These are phyloP conservation scores for Phytophthora capsici DNA, from an alignment of 352 stramenopile species.

Conservation along the genomic window DNA sequence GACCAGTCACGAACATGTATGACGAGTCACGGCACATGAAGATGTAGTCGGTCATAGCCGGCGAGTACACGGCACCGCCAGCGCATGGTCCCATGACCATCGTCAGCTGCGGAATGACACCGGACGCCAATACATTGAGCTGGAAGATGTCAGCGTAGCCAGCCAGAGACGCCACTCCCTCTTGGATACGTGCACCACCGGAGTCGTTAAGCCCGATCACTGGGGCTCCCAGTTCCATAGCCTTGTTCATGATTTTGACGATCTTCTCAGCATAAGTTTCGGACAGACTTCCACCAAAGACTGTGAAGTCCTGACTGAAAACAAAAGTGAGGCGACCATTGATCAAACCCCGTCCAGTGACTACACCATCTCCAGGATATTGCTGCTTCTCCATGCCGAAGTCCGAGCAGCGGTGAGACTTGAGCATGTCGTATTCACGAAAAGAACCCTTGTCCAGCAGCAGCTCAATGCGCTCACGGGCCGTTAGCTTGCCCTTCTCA, in stretches of 20 bases:
- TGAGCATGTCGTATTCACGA: slow-evolving; percentile 96
- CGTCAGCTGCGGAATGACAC: slow-evolving; percentile 96
- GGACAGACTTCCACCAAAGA: slow-evolving; percentile 96
- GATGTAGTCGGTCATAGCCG: slow-evolving; percentile 99
- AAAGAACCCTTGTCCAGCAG: slow-evolving; percentile 97
- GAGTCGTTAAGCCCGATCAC: slow-evolving; percentile 99
- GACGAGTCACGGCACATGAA: slow-evolving; percentile 98
- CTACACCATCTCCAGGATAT: slow-evolving; percentile 95
- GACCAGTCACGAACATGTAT: slow-evolving; percentile 99
- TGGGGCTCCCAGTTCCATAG: slow-evolving; percentile 93
- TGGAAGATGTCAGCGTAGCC: slow-evolving; percentile 99
- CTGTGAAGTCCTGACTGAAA: slow-evolving; percentile 98
- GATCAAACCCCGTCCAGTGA: slow-evolving; percentile 95
- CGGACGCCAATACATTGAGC: slow-evolving; percentile 95
- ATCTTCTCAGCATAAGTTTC: slow-evolving; percentile 99
- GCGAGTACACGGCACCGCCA: slow-evolving; percentile 94
- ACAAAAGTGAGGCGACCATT: slow-evolving; percentile 96
- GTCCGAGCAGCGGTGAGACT: slow-evolving; percentile 96
- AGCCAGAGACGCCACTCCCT: slow-evolving; percentile 96
- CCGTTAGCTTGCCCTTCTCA: slow-evolving; percentile 96
- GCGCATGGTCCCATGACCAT: slow-evolving; percentile 99
- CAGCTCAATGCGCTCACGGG: slow-evolving; percentile 94
- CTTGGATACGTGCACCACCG: slow-evolving; percentile 97
- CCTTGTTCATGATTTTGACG: slow-evolving; percentile 99
- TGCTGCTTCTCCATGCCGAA: slow-evolving; percentile 97